Evolutionary conservation across 2,329 filamentous ascomycete genomes (phyloP).

Genomic region (Colletotrichum plurivorum): DNA sequence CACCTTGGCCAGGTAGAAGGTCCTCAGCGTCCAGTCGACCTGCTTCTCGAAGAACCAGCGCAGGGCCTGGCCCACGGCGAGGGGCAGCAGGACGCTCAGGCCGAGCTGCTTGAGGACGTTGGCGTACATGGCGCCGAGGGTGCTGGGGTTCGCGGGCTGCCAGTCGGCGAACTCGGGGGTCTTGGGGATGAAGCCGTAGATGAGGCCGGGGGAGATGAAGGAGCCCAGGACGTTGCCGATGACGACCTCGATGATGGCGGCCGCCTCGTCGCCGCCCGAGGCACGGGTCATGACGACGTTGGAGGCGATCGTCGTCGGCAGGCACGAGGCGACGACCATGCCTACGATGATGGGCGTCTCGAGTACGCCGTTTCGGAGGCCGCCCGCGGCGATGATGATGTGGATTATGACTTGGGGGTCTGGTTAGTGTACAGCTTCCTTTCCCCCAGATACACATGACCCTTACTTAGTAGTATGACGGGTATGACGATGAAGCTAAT

Average conservation of each 20-base stretch:
- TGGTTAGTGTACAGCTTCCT: background rate
- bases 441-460: background rate
- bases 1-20: constrained; percentile 65
- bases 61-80: constrained; percentile 73
- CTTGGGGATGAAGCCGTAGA: constrained; percentile 71
- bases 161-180: constrained; percentile 69
- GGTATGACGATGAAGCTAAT: constrained; percentile 78
- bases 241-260: constrained; percentile 77
- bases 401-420: constrained; percentile 56
- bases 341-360: constrained; percentile 77
- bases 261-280: constrained; percentile 76
- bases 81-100: constrained; percentile 75
- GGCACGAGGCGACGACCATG: constrained; percentile 76
- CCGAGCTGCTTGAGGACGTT: constrained; percentile 78
- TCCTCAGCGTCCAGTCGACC: constrained; percentile 67
- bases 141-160: constrained; percentile 65
- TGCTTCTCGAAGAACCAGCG: constrained; percentile 64
- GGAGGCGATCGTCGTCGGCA: constrained; percentile 80
- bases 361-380: constrained; percentile 68
- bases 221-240: constrained; percentile 79
- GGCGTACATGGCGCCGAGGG: constrained; percentile 73
- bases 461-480: constrained; percentile 69
- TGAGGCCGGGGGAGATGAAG: constrained; percentile 75
- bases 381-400: constrained; percentile 62
- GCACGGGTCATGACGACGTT: constrained; percentile 82